These are phyloP conservation scores for Rhododendron henanense DNA, from an alignment of 148 eudicot genomes.

Conservation along the genomic window DNA sequence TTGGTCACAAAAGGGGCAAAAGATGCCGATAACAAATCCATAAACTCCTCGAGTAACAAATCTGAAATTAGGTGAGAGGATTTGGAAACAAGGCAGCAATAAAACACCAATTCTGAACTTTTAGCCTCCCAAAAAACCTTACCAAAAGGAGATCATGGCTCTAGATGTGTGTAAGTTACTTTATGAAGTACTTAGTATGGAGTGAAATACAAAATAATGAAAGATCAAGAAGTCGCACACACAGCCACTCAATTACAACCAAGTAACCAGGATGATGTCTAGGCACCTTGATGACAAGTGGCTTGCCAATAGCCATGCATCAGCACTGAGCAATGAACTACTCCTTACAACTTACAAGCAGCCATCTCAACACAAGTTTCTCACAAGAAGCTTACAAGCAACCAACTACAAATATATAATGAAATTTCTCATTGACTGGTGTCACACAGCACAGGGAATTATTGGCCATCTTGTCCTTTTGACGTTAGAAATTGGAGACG, in stretches of 20 bases:
- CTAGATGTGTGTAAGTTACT: background rate
- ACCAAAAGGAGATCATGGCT: background rate
- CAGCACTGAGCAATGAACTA: background rate
- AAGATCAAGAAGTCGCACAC: background rate
- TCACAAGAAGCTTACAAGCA: background rate
- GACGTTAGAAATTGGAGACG: background rate
- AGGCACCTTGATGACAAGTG: background rate
- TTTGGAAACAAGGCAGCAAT: background rate
- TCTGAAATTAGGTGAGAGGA: background rate
- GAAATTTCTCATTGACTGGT: background rate
- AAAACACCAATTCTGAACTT: background rate
- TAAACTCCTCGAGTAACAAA: background rate
- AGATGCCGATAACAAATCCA: background rate
- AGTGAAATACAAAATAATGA: background rate
- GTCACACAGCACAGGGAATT: background rate
- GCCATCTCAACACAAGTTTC: background rate
- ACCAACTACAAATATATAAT: background rate
- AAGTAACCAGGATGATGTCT: background rate
- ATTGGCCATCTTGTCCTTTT: background rate
- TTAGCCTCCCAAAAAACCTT: background rate
- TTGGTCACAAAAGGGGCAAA: background rate
- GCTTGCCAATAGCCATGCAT: background rate
- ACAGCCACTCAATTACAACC: background rate
- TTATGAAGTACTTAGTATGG: background rate
- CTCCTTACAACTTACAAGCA: background rate